Percentiles rank a stretch among this genome's conserved stretches.
Evolutionary conservation across 148 eudicot genomes (phyloP).

Genomic region (Fagopyrum tataricum): DNA sequence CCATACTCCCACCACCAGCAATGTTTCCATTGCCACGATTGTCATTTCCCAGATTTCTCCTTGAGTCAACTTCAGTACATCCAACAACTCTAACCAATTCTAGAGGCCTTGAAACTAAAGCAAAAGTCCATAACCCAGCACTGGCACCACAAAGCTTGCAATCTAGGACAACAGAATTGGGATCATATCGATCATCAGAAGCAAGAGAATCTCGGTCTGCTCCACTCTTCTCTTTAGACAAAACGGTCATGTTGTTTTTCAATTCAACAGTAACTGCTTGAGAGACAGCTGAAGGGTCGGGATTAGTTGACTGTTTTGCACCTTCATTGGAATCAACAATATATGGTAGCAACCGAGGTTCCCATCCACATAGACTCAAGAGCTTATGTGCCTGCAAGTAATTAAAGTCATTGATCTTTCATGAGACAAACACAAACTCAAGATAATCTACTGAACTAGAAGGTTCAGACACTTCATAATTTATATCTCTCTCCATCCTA

Average conservation of each 20-base stretch:
- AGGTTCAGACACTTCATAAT: neutral
- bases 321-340: conserved; percentile 53
- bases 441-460: neutral
- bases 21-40: conserved; percentile 19
- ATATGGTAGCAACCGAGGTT: conserved; percentile 76
- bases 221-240: conserved; percentile 21
- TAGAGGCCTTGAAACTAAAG: conserved; percentile 42
- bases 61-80: conserved; percentile 30
- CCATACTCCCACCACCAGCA: conserved; percentile 21
- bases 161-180: conserved; percentile 54
- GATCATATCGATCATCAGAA: conserved; percentile 31
- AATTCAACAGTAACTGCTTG: conserved; percentile 28
- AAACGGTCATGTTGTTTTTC: conserved; percentile 31
- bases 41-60: conserved; percentile 17
- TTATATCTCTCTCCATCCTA: neutral
- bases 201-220: conserved; percentile 21
- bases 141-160: conserved; percentile 66
- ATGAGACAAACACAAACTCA: neutral
- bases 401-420: conserved; percentile 13
- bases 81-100: conserved; percentile 57
- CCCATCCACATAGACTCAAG: conserved; percentile 92
- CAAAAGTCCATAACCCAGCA: conserved; percentile 58
- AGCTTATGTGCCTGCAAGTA: conserved; percentile 70
- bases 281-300: conserved; percentile 20
- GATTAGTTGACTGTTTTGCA: conserved; percentile 23